A percentile compares a stretch with the other conserved stretches of the same genome.
These are phyloP conservation scores for Exophiala sp. DNA, from an alignment of 2,329 filamentous ascomycete species.

Conservation along the genomic window DNA sequence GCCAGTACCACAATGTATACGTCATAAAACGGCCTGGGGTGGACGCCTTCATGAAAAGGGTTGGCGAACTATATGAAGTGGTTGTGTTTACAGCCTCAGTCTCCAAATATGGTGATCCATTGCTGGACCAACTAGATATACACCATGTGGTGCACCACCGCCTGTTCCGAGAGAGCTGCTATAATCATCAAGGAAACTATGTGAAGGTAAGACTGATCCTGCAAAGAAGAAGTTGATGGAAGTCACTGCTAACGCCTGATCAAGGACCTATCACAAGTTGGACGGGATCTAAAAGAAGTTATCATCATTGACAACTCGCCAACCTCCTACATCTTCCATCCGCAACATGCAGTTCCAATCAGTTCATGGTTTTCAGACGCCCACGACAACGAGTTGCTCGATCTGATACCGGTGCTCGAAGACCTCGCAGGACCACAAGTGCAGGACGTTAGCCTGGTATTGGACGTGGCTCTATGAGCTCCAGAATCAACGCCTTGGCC, in stretches of 20 bases:
- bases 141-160: conserved; percentile 94
- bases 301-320: conserved; percentile 99
- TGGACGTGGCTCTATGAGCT: conserved; percentile 70
- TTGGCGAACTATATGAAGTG: conserved; percentile 95
- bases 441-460: conserved; percentile 90
- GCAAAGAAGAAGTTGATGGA: neutral
- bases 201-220: conserved; percentile 59
- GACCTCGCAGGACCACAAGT: conserved; percentile 86
- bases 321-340: conserved; percentile 98
- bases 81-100: conserved; percentile 98
- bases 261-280: conserved; percentile 87
- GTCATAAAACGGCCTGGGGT: conserved; percentile 99
- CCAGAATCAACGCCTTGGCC: neutral
- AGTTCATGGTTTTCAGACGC: conserved; percentile 99
- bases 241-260: conserved; percentile 8
- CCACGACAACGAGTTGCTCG: conserved; percentile 96
- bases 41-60: conserved; percentile 97
- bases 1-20: conserved; percentile 98
- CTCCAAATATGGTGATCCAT: conserved; percentile 96
- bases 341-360: conserved; percentile 96
- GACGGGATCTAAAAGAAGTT: conserved; percentile 89
- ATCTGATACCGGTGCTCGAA: conserved; percentile 96
- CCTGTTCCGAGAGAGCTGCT: conserved; percentile 95
- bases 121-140: conserved; percentile 94
- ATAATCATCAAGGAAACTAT: conserved; percentile 98